Conservation (phyloP, 2,329 filamentous ascomycete genomes). For the Coniochaeta sp. region DNA sequence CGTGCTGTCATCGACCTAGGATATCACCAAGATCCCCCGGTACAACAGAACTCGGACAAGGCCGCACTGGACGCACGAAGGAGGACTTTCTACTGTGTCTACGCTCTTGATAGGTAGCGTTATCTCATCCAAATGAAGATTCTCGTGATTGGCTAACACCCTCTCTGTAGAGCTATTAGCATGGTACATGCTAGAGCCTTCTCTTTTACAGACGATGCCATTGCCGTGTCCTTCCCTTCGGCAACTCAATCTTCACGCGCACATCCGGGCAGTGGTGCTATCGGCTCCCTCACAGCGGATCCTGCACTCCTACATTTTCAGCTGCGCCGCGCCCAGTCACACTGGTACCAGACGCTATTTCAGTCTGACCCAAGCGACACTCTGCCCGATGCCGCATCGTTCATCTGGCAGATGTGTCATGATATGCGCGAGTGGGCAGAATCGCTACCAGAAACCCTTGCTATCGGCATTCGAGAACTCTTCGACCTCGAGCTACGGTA, state of each 20-base stretch:
- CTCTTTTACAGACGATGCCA: constrained; percentile 86
- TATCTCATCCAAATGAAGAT: background rate
- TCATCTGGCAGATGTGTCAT: constrained; percentile 68
- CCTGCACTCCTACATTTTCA: constrained; percentile 73
- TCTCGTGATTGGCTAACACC: constrained; percentile 8
- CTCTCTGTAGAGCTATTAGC: constrained; percentile 64
- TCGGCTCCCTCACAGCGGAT: constrained; percentile 46
- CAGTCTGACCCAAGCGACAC: constrained; percentile 61
- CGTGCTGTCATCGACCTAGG: constrained; percentile 84
- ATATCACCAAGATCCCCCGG: constrained; percentile 83
- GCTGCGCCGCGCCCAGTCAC: constrained; percentile 77
- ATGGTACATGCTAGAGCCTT: constrained; percentile 83
- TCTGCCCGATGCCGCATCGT: constrained; percentile 61
- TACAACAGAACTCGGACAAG: constrained; percentile 59
- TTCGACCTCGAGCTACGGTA: constrained; percentile 87
- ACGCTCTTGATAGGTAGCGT: constrained; percentile 74
- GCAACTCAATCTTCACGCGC: constrained; percentile 30
- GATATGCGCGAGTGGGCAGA: constrained; percentile 78
- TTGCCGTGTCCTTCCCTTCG: constrained; percentile 68
- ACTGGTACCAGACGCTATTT: constrained; percentile 84
- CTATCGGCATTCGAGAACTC: constrained; percentile 60
- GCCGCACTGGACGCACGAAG: constrained; percentile 68
- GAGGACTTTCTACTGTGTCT: constrained; percentile 83
- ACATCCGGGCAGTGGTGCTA: constrained; percentile 32
- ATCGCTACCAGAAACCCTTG: constrained; percentile 59